phyloP scores from a whole-genome alignment of 2,329 filamentous ascomycete species.

The Dothidotthia symphoricarpi region DNA sequence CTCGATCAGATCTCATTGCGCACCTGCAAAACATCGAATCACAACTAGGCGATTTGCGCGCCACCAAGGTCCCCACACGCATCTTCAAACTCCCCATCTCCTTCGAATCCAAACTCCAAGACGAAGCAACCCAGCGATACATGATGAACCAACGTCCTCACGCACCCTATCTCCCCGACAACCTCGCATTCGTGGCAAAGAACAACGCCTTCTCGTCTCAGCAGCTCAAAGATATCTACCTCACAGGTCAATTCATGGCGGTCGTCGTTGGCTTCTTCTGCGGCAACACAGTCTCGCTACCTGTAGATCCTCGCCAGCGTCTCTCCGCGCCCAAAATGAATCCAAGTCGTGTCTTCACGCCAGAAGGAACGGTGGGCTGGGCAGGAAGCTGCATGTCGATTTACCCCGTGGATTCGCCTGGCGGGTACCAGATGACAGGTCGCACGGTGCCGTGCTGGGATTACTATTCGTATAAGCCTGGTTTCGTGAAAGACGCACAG shows the following conservation, averaged over 20 bases:
- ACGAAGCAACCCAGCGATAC: conserved; percentile 59
- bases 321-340: conserved; percentile 58
- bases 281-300: conserved; percentile 53
- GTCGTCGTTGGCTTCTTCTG: conserved; percentile 58
- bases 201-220: conserved; percentile 54
- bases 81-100: conserved; percentile 46
- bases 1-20: conserved; percentile 37
- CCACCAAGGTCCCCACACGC: conserved; percentile 44
- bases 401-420: conserved; percentile 58
- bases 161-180: conserved; percentile 62
- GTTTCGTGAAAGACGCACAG: conserved; percentile 42
- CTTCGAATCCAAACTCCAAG: conserved; percentile 45
- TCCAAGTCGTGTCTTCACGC: conserved; percentile 57
- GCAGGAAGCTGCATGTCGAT: conserved; percentile 56
- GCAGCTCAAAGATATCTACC: conserved; percentile 53
- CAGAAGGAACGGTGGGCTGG: conserved; percentile 57
- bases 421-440: conserved; percentile 57
- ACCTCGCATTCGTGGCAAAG: conserved; percentile 57
- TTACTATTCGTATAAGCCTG: conserved; percentile 52
- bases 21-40: conserved; percentile 44
- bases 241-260: conserved; percentile 52
- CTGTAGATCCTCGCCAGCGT: conserved; percentile 55
- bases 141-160: conserved; percentile 60
- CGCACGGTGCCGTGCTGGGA: conserved; percentile 56
- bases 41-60: conserved; percentile 44